Conservation (phyloP, 1,284 basidiomycete genomes). For the Fistulinella staudtii region DNA sequence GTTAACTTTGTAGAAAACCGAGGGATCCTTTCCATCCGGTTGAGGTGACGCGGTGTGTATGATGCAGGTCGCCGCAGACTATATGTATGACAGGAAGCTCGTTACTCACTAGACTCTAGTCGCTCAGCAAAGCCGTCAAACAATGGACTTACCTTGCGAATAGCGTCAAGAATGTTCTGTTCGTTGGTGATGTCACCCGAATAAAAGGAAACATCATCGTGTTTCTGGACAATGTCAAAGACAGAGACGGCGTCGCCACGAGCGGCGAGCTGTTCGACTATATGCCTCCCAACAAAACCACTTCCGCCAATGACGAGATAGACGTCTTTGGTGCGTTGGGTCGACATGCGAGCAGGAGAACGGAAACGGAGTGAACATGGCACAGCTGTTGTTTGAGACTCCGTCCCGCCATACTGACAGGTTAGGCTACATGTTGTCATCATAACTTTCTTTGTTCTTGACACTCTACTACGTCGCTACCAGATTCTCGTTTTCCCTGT, state of each 20-base stretch:
- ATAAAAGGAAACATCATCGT: conserved; percentile 82
- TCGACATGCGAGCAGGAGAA: conserved; percentile 18
- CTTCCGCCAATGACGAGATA: conserved; percentile 89
- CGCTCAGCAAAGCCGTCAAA: too few species aligned
- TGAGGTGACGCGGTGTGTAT: conserved; percentile 96
- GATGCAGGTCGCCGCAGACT: conserved; percentile 83
- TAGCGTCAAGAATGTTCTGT: conserved; percentile 64
- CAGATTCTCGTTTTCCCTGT: too few species aligned
- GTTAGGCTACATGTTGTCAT: too few species aligned
- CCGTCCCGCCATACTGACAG: too few species aligned
- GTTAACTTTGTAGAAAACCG: conserved; percentile 91
- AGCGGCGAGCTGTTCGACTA: conserved; percentile 77
- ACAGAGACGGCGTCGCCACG: conserved; percentile 80
- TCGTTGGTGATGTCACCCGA: conserved; percentile 83
- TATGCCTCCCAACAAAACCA: conserved; percentile 88
- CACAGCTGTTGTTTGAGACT: too few species aligned
- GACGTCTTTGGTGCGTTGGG: conserved; percentile 43
- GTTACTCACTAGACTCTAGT: too few species aligned
- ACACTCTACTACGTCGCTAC: too few species aligned
- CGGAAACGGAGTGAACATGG: too few species aligned
- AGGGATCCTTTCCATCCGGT: conserved; percentile 65
- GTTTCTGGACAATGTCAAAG: conserved; percentile 87
- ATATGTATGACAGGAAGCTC: not conserved
- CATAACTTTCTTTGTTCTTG: too few species aligned
- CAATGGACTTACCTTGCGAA: conserved; percentile 63